Evolutionary conservation across 257 asterid genomes (phyloP).

Genomic region (Datura wrightii): DNA sequence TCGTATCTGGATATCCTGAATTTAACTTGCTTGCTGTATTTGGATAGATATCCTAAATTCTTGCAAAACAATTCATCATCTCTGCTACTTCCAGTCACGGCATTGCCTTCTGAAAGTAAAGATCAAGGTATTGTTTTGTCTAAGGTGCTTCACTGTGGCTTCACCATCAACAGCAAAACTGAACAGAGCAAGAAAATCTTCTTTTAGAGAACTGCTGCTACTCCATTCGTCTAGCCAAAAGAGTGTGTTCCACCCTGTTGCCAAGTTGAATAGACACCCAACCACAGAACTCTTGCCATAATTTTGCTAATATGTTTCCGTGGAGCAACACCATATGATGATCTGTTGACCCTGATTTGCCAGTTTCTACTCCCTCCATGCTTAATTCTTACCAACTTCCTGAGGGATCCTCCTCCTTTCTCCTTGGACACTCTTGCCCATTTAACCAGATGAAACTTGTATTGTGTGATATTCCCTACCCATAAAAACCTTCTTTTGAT

Average conservation of each 20-base stretch:
- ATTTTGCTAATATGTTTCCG: background rate
- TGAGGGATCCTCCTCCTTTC: background rate
- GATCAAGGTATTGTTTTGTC: background rate
- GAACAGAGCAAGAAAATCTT: background rate
- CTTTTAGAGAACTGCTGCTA: background rate
- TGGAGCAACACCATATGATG: conserved; percentile 3
- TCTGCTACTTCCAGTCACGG: background rate
- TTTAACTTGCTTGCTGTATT: background rate
- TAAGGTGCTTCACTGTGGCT: background rate
- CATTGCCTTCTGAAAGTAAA: background rate
- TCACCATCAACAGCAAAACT: background rate
- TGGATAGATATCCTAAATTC: background rate
- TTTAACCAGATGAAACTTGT: background rate
- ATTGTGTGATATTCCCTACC: background rate
- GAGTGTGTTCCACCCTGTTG: background rate
- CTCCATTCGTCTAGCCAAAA: background rate
- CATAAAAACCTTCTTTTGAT: background rate
- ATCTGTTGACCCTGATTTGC: background rate
- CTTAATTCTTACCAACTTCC: background rate
- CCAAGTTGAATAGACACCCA: background rate
- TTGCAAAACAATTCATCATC: background rate
- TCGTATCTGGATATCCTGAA: background rate
- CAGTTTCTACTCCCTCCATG: background rate
- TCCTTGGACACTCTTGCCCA: background rate
- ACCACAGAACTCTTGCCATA: background rate